A percentile compares a stretch with the other conserved stretches of the same genome.
Evolutionary conservation across 2,329 filamentous ascomycete species (phyloP).

Genomic region (Thielaviopsis punctulata): DNA sequence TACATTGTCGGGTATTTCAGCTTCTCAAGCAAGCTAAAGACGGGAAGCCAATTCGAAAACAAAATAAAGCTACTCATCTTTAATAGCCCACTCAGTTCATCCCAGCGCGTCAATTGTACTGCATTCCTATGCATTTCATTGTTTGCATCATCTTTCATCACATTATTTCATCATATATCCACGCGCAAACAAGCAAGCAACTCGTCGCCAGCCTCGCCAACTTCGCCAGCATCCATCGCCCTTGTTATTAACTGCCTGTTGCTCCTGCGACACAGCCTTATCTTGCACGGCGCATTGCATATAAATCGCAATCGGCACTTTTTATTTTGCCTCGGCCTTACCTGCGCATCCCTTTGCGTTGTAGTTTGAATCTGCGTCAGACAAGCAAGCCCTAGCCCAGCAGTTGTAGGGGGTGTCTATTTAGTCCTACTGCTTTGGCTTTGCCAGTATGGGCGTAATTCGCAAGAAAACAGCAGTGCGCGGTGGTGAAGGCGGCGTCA

Average conservation of each 20-base stretch:
- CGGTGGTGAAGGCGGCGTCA: slow-evolving; percentile 74
- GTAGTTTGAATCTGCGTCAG: background rate
- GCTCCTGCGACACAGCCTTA: background rate
- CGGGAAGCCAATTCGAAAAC: no score
- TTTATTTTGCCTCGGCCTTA: background rate
- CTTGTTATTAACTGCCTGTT: background rate
- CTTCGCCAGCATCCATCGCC: background rate
- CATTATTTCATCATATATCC: background rate
- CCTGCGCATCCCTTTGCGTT: background rate
- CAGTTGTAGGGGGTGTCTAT: background rate
- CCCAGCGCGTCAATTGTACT: background rate
- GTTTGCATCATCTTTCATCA: background rate
- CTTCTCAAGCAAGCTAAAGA: no score
- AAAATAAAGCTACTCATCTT: background rate
- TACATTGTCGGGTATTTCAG: no score
- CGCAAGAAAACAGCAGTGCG: slow-evolving; percentile 83
- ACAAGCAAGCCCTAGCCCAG: background rate
- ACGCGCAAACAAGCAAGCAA: background rate
- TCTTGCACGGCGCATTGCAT: background rate
- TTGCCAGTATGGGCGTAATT: slow-evolving; percentile 63
- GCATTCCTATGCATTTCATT: background rate
- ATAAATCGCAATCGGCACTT: background rate
- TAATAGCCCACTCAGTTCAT: background rate
- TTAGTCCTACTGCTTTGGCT: no score
- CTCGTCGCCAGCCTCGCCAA: background rate